phyloP scores from a whole-genome alignment of 225 moss, liverwort and hornwort genomes.

The Rhytidiadelphus loreus region DNA sequence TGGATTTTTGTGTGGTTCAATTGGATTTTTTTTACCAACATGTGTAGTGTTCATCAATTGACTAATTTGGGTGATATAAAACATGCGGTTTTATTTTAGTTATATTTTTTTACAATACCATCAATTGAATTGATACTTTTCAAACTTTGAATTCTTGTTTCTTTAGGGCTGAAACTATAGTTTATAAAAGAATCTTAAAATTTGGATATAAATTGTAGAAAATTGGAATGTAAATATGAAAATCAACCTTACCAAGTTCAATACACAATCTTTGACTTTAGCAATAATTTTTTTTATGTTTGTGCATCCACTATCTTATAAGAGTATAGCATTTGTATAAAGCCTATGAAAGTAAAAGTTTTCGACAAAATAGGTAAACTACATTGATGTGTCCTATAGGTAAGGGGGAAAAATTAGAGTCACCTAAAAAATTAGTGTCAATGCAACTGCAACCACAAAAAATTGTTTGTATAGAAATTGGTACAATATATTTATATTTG shows the following conservation, averaged over 20 bases:
- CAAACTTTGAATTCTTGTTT: not conserved
- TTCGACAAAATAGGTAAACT: not conserved
- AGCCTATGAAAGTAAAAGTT: not conserved
- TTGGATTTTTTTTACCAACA: not conserved
- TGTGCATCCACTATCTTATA: accelerated
- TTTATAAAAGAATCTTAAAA: not conserved
- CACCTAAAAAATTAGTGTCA: not conserved
- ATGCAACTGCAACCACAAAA: accelerated
- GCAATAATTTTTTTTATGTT: not conserved
- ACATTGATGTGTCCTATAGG: not conserved
- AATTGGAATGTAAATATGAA: too few relatives aligned
- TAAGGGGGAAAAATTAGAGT: not conserved
- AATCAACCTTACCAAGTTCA: not conserved
- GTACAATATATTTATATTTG: not conserved
- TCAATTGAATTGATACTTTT: not conserved
- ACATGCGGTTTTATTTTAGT: accelerated
- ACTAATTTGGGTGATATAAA: not conserved
- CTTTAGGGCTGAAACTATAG: accelerated
- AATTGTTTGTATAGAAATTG: not conserved
- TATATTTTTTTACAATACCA: too few relatives aligned
- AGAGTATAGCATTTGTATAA: not conserved
- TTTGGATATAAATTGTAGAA: not conserved
- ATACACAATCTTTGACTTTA: not conserved
- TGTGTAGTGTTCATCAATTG: too few relatives aligned
- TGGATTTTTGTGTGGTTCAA: not conserved